phyloP scores from a whole-genome alignment of 2,329 filamentous ascomycete genomes.

The Parasarocladium wereldwijsianum region DNA sequence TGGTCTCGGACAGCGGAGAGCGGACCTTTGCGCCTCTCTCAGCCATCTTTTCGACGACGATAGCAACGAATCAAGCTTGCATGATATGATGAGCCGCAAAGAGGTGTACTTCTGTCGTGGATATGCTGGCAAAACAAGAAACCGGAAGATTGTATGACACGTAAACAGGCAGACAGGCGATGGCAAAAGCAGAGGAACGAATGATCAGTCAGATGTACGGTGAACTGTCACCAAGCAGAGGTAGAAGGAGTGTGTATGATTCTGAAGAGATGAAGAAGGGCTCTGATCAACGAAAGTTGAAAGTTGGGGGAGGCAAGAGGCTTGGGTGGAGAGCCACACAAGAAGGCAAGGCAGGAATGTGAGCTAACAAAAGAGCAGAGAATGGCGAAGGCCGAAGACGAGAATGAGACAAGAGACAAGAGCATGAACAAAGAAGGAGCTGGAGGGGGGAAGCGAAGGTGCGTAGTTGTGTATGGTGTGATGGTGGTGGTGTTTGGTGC shows the following conservation, averaged over 20 bases:
- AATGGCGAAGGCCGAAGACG: constrained; percentile 1
- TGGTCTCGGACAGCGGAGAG: constrained; percentile 31
- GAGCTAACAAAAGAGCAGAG: constrained; percentile 1
- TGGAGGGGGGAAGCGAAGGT: neutral
- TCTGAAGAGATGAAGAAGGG: neutral
- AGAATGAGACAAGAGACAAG: neutral
- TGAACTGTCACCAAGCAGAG: neutral
- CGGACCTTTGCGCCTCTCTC: constrained; percentile 17
- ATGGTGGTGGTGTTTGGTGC: neutral
- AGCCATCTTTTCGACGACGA: constrained; percentile 12
- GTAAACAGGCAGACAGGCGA: constrained; percentile 1
- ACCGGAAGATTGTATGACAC: constrained; percentile 3
- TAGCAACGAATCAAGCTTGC: constrained; percentile 3
- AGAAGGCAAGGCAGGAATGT: constrained; percentile 3
- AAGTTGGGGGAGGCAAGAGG: neutral
- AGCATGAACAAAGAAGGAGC: neutral
- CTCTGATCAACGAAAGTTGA: neutral
- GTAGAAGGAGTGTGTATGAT: constrained; percentile 1
- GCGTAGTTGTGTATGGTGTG: neutral
- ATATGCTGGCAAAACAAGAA: too few species aligned
- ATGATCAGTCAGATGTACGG: constrained; percentile 1
- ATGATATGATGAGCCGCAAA: constrained; percentile 2
- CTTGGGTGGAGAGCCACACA: constrained; percentile 1
- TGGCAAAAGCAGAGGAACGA: constrained; percentile 2
- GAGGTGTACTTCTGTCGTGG: too few species aligned